phyloP scores from a whole-genome alignment of 192 early-diverging fungal genomes.

The Blastocladiella britannica region DNA sequence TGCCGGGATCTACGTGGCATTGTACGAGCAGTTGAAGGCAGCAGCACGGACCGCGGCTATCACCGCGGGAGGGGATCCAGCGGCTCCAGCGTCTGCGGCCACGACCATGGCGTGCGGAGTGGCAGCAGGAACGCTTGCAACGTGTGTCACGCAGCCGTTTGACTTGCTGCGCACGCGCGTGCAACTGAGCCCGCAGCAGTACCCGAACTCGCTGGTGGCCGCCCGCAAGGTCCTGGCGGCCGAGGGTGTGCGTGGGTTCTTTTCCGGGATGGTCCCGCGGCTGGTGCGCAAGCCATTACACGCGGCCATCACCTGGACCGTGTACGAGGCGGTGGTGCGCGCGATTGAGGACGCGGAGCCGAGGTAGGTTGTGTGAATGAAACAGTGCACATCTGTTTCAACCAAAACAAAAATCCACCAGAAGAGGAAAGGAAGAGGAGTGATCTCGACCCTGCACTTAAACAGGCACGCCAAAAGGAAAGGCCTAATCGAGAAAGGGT shows the following conservation, averaged over 20 bases:
- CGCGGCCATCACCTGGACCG: constrained; percentile 72
- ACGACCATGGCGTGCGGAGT: constrained; percentile 43
- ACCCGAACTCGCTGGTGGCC: constrained; percentile 24
- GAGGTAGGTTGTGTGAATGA: no score
- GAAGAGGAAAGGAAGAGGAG: no score
- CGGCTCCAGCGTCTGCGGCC: constrained; percentile 25
- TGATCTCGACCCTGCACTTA: no score
- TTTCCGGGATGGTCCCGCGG: constrained; percentile 62
- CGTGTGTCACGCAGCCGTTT: constrained; percentile 75
- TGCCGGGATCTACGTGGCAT: constrained; percentile 71
- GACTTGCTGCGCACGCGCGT: constrained; percentile 84
- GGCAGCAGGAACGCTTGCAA: constrained; percentile 46
- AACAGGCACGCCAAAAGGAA: no score
- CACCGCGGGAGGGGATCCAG: constrained; percentile 7
- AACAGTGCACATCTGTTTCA: no score
- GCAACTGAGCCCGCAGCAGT: constrained; percentile 60
- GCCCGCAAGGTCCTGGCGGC: constrained; percentile 33
- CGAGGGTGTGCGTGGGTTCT: constrained; percentile 57
- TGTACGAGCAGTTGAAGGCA: constrained; percentile 63
- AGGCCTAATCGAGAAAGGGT: no score
- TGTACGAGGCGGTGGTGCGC: constrained; percentile 65
- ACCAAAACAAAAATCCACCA: no score
- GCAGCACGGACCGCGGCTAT: constrained; percentile 1
- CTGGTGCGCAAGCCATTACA: constrained; percentile 62
- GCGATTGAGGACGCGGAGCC: constrained; percentile 8